These are phyloP conservation scores for Brassica rapa DNA, from an alignment of 345 rosid species.

Conservation along the genomic window DNA sequence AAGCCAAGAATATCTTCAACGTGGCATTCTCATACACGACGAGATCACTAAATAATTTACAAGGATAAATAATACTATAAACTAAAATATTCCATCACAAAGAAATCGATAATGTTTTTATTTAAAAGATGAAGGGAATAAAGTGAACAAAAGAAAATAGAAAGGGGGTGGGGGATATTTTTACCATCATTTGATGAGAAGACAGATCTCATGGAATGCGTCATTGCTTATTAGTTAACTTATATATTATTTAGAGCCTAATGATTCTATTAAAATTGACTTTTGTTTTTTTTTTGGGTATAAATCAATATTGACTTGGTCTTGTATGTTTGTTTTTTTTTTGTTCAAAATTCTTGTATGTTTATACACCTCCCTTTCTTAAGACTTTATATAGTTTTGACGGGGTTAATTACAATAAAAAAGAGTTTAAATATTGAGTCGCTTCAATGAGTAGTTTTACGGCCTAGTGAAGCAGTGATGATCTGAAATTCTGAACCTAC, in stretches of 20 bases:
- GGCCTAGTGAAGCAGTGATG: background rate
- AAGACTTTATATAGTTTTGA: background rate
- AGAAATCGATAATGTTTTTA: background rate
- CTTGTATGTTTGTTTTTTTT: background rate
- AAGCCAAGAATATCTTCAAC: conserved; percentile 32
- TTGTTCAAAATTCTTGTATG: background rate
- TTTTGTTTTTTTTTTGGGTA: background rate
- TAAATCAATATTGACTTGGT: background rate
- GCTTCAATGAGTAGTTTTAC: background rate
- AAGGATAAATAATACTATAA: background rate
- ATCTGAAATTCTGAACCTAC: background rate
- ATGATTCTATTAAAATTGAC: background rate
- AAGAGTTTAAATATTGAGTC: background rate
- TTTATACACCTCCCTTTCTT: background rate
- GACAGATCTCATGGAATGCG: background rate
- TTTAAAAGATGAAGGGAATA: background rate
- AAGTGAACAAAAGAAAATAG: background rate
- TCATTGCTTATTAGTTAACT: background rate
- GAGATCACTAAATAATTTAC: background rate
- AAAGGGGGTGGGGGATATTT: background rate
- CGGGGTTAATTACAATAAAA: background rate
- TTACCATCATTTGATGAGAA: background rate
- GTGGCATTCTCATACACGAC: conserved; percentile 34
- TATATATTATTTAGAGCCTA: background rate
- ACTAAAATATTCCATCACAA: background rate